Evolutionary conservation across 2,329 filamentous ascomycete genomes (phyloP).

Genomic region (Fusarium albosuccineum): DNA sequence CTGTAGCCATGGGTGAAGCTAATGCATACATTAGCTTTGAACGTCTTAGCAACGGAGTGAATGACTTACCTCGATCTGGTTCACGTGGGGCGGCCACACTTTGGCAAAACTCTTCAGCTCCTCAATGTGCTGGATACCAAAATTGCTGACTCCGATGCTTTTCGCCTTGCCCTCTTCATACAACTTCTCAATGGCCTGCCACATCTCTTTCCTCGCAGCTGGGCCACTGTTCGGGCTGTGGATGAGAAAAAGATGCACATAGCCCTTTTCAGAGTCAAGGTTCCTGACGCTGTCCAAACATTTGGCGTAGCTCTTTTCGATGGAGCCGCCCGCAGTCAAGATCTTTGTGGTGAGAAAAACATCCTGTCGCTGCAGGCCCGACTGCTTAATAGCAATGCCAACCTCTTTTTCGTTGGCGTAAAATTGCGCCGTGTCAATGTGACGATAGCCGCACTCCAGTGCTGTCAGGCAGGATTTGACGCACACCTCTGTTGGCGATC

Average conservation of each 20-base stretch:
- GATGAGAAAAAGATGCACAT: conserved; percentile 78
- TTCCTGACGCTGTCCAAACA: conserved; percentile 72
- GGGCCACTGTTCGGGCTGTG: conserved; percentile 71
- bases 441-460: conserved; percentile 66
- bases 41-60: background rate
- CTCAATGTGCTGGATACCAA: conserved; percentile 75
- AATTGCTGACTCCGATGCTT: conserved; percentile 80
- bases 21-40: conserved; percentile 63
- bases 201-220: conserved; percentile 71
- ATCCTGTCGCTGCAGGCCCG: conserved; percentile 59
- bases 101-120: conserved; percentile 73
- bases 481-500: conserved; percentile 66
- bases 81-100: conserved; percentile 75
- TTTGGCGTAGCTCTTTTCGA: conserved; percentile 71
- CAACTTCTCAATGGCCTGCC: conserved; percentile 74
- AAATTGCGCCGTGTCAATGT: conserved; percentile 63
- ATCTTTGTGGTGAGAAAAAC: conserved; percentile 70
- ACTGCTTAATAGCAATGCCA: conserved; percentile 61
- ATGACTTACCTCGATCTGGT: conserved; percentile 74
- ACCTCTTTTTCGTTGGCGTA: conserved; percentile 59
- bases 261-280: conserved; percentile 67
- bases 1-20: conserved; percentile 79
- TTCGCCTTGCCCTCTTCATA: conserved; percentile 70
- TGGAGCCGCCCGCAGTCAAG: conserved; percentile 56
- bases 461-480: conserved; percentile 68